Evolutionary conservation across 2,329 filamentous ascomycete genomes (phyloP), one percentile per base, ranked within the genome.

Genomic region (Curvularia verruculosa): DNA sequence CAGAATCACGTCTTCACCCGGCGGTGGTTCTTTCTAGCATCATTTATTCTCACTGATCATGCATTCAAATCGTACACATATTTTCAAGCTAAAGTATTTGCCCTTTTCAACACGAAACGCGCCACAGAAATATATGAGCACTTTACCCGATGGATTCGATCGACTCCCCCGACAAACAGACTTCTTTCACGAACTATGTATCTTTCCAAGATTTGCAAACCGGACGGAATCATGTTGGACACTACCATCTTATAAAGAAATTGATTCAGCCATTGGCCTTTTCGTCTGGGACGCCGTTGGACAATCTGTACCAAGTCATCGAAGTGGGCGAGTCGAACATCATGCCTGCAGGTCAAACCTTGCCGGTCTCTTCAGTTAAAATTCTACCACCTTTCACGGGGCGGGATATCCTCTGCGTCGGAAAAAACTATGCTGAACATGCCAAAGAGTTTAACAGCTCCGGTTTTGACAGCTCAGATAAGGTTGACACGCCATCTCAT

Each of bases 371-470:
- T 9, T 10, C 24, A 1, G 5, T 28, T n/a, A 44, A 18, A 24
- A 44, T 84, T 0, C 74, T 84, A 0, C 74, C 83, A 2, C 80
- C 82, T 0, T 76, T 85, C 40, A 73, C 70, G 19, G 78, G 77
- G 6, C 76, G 83, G 24, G 83, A 85, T 66, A 72, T 85, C n/a
- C 76, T 85, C 1, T 82, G 45, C 28, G 81, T 86, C 2, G 82
- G 83, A 26, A 85, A 86, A 66, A 86, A 85, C 61, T 86, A 86
- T 61, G 73, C 75, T 29, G 83, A 84, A 39, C 84, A 86, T 64
- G 84, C 84, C 1, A 82, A 79, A 51, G 83, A 86, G 58, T 86
- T 86, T 72, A 84, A 85, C 63, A 76, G 71, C 10, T 83, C 80
- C 1, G 83, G 84, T 0, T 86, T 80, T 61, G 84, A 86, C 66